These are phyloP conservation scores for Millerozyma miso DNA, from an alignment of 805 yeast species.

Conservation along the genomic window DNA sequence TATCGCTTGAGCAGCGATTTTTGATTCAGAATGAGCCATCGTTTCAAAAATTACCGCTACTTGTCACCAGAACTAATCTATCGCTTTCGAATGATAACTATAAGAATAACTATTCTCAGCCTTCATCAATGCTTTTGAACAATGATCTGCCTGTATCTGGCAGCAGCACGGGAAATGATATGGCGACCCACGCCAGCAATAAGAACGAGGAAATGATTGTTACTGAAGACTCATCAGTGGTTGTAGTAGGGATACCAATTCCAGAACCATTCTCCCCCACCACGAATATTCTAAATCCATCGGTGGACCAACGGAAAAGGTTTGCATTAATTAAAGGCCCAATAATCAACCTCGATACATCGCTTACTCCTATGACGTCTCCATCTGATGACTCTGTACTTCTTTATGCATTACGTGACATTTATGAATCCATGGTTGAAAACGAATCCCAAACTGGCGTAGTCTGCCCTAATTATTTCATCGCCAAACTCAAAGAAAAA, in stretches of 20 bases:
- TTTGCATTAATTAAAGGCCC: slow-evolving; percentile 80
- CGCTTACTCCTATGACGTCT: slow-evolving; percentile 41
- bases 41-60: slow-evolving; percentile 26
- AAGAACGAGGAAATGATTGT: slow-evolving; percentile 20
- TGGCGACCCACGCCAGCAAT: slow-evolving; percentile 4
- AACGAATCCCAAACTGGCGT: slow-evolving; percentile 69
- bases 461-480: slow-evolving; percentile 73
- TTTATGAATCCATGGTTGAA: slow-evolving; percentile 80
- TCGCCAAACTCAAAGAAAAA: slow-evolving; percentile 72
- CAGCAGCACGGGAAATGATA: slow-evolving; percentile 2
- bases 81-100: slow-evolving; percentile 7
- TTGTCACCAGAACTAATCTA: slow-evolving; percentile 35
- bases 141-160: slow-evolving; percentile 9
- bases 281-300: slow-evolving; percentile 34
- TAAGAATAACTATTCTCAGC: slow-evolving; percentile 26
- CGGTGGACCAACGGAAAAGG: slow-evolving; percentile 71
- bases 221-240: slow-evolving; percentile 26
- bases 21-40: slow-evolving; percentile 25
- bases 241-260: slow-evolving; percentile 38
- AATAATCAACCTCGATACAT: slow-evolving; percentile 72
- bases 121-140: slow-evolving; percentile 30
- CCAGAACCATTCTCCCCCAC: slow-evolving; percentile 36
- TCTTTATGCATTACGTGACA: slow-evolving; percentile 69
- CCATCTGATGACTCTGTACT: slow-evolving; percentile 27
- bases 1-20: slow-evolving; percentile 31